A percentile compares a stretch with the other conserved stretches of the same genome.
phyloP scores from a whole-genome alignment of 2,329 filamentous ascomycete genomes.

The Ophiostoma sp. region DNA sequence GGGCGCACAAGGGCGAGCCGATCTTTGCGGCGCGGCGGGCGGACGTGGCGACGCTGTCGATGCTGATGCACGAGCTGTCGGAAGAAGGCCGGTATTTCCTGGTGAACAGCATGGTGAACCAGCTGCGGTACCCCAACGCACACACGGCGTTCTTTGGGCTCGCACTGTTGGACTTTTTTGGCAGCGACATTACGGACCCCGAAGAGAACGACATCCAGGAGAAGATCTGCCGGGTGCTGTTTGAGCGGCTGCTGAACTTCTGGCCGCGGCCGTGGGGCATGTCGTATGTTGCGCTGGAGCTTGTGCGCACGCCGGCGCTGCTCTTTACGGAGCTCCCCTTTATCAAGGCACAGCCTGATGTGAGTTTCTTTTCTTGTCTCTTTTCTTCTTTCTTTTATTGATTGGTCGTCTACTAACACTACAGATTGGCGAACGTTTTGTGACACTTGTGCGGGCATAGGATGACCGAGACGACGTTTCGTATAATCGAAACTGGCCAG shows the following conservation, averaged over 20 bases:
- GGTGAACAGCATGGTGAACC: slow-evolving; percentile 78
- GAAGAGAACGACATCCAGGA: slow-evolving; percentile 73
- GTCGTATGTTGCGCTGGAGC: slow-evolving; percentile 78
- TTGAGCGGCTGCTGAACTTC: slow-evolving; percentile 82
- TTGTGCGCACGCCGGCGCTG: slow-evolving; percentile 86
- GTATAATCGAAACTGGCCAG: background rate
- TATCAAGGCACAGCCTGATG: slow-evolving; percentile 73
- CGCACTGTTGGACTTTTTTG: slow-evolving; percentile 78
- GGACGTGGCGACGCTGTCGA: slow-evolving; percentile 68
- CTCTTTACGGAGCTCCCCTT: slow-evolving; percentile 90
- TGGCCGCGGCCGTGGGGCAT: slow-evolving; percentile 96
- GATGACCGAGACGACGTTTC: background rate
- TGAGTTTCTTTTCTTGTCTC: background rate
- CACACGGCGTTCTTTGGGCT: slow-evolving; percentile 93
- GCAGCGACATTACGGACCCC: slow-evolving; percentile 63
- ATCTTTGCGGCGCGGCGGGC: slow-evolving; percentile 58
- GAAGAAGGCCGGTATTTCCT: slow-evolving; percentile 81
- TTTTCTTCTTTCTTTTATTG: too few relatives aligned
- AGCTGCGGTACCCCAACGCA: slow-evolving; percentile 82
- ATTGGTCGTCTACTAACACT: background rate
- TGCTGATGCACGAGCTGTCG: slow-evolving; percentile 67
- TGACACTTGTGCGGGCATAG: slow-evolving; percentile 26
- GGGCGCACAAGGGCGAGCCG: slow-evolving; percentile 55
- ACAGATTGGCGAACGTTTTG: slow-evolving; percentile 48
- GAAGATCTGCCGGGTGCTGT: slow-evolving; percentile 80